phyloP scores from a whole-genome alignment of 805 yeast species.

The Pichia eremophila region DNA sequence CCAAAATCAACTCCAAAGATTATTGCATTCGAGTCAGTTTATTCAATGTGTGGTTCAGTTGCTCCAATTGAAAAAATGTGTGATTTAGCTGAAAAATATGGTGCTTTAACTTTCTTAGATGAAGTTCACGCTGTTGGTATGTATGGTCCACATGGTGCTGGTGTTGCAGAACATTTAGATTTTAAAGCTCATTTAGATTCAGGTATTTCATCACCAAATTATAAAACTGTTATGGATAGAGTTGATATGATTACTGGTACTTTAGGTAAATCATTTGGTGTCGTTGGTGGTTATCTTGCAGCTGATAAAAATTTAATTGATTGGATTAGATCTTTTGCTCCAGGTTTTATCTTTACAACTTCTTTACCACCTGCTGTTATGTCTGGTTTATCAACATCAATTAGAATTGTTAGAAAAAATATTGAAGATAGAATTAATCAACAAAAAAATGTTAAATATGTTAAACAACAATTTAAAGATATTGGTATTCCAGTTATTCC shows the following conservation, averaged over 20 bases:
- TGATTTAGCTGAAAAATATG: conserved; percentile 94
- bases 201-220: conserved; percentile 48
- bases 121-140: conserved; percentile 99
- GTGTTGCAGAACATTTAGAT: conserved; percentile 95
- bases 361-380: conserved; percentile 94
- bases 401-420: conserved; percentile 72
- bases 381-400: conserved; percentile 90
- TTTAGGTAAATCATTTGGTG: conserved; percentile 92
- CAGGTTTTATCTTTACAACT: conserved; percentile 96
- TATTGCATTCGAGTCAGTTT: conserved; percentile 94
- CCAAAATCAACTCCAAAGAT: conserved; percentile 88
- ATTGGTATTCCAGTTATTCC: conserved; percentile 93
- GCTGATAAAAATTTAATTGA: conserved; percentile 77
- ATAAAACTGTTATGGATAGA: conserved; percentile 69
- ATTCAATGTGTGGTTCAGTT: conserved; percentile 97
- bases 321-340: conserved; percentile 93
- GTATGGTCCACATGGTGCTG: conserved; percentile 99
- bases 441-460: conserved; percentile 78
- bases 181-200: conserved; percentile 69
- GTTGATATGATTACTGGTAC: conserved; percentile 97
- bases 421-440: conserved; percentile 72
- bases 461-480: conserved; percentile 57
- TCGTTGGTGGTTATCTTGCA: conserved; percentile 97
- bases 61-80: conserved; percentile 90
- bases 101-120: conserved; percentile 92